Base-by-base conservation (phyloP, 331 rosid genomes). In the Malus hybrid region DNA sequence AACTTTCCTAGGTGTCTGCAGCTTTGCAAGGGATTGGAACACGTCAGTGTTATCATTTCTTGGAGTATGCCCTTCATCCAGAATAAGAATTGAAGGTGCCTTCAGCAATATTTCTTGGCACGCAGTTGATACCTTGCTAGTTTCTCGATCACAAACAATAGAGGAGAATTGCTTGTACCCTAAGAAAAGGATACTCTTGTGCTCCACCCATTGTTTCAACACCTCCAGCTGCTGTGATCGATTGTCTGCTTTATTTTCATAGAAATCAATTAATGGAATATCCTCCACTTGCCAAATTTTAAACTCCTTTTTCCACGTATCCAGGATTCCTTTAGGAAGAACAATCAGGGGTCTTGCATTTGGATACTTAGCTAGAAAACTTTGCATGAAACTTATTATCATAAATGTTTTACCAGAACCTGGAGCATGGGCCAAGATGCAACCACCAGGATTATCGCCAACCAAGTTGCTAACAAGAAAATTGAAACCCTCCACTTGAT, bases 381-480 rank as follows among this genome's bases (percentile, higher is more conserved):
- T 94, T 76, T 92, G 99, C 88, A 94, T 83, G 83, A 94, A 94
- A 83, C 99, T 94, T 76, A 94, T 94, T 28, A 95, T 92, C 99
- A 95, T 95, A 70, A 95, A 95, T 6, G 97, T 95, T 72, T 95
- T 95, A 32, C 99, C 99, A 61, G 99, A 94, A 34, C 97, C 99
- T 9, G 97, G 99, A 71, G 97, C 99, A 73, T 94, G 97, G 33
- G 99, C 99, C 83, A 94, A 83, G 78, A 94, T 94, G 83, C 97
- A 92, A 46, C 99, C 99, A 31, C 97, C 97, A 22, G 99, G 99
- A 80, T 86, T 67, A 55, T 92, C 97, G 39, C 89, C 87, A 29
- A 78, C 93, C 71, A 94, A 87, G 83, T 94, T 94, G 84, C 96
- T 87, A 4, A 86, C 83, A 15, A 94, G 97, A 85, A 94, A 94